Evolutionary conservation across 1,139 yeast genomes (phyloP).

Genomic region (Zhuliangozyma blackwelliae): DNA sequence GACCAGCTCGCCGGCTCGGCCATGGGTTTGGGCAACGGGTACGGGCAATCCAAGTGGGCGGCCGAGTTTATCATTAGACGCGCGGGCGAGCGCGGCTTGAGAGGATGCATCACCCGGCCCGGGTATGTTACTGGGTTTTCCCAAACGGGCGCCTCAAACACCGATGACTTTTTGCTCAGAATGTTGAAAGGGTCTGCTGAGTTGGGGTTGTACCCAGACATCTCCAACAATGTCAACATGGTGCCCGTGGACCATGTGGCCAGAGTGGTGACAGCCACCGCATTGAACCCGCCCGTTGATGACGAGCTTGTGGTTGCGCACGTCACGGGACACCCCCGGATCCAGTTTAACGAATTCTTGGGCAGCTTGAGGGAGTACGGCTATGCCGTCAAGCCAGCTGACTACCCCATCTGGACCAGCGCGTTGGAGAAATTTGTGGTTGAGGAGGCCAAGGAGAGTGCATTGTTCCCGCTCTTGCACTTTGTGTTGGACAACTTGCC

Average conservation of each 20-base stretch:
- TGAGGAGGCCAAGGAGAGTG: slow-evolving; percentile 68
- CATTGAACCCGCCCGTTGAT: slow-evolving; percentile 65
- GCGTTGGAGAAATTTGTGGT: slow-evolving; percentile 74
- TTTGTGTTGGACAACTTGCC: slow-evolving; percentile 92
- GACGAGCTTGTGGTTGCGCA: slow-evolving; percentile 71
- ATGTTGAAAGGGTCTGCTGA: slow-evolving; percentile 94
- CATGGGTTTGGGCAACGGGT: slow-evolving; percentile 81
- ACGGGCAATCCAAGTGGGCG: slow-evolving; percentile 98
- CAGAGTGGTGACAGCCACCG: slow-evolving; percentile 77
- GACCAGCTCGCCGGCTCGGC: slow-evolving; percentile 83
- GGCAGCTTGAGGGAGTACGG: slow-evolving; percentile 67
- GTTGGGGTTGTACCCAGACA: slow-evolving; percentile 80
- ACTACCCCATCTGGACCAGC: slow-evolving; percentile 76
- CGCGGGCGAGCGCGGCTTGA: slow-evolving; percentile 83
- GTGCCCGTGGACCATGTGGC: slow-evolving; percentile 99
- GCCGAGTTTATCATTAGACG: slow-evolving; percentile 84
- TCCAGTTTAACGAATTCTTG: slow-evolving; percentile 71
- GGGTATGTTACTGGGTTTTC: slow-evolving; percentile 94
- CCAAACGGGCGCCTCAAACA: slow-evolving; percentile 79
- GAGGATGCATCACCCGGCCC: slow-evolving; percentile 89
- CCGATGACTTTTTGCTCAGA: slow-evolving; percentile 92
- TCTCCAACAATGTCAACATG: slow-evolving; percentile 85
- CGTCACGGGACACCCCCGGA: slow-evolving; percentile 96
- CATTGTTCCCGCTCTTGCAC: slow-evolving; percentile 88
- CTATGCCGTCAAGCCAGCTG: slow-evolving; percentile 56